Percentiles rank a stretch among this genome's conserved stretches.
Conservation (phyloP, 148 eudicot genomes). For the Polygonum maritimum region DNA sequence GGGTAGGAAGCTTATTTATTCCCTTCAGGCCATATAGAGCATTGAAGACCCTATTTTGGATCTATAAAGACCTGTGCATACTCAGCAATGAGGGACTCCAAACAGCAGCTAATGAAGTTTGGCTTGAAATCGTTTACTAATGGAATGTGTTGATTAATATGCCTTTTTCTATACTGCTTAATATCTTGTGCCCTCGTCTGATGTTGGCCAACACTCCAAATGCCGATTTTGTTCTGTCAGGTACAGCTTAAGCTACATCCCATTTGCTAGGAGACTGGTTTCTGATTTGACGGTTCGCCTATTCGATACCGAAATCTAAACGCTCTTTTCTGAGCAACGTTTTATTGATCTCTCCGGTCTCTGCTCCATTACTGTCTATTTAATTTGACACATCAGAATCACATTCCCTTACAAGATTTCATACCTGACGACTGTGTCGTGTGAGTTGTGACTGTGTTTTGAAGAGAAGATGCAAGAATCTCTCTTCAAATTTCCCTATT, state of each 20-base stretch:
- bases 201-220: not conserved
- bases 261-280: conserved; percentile 67
- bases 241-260: conserved; percentile 93
- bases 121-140: not conserved
- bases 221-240: conserved; percentile 27
- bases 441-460: not conserved
- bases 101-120: not conserved
- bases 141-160: not conserved
- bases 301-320: conserved; percentile 71
- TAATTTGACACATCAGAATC: not conserved
- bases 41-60: no score
- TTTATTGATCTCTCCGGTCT: not conserved
- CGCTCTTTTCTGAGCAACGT: not conserved
- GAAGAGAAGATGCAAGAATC: not conserved
- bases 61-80: no score
- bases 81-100: not conserved
- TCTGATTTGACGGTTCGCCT: conserved; percentile 62
- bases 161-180: not conserved
- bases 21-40: no score
- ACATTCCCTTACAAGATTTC: not conserved
- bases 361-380: not conserved
- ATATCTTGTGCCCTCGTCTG: not conserved
- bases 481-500: not conserved
- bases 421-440: not conserved
- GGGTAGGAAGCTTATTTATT: no score